phyloP scores from a whole-genome alignment of 192 early-diverging fungal species.

The Umbelopsis isabellina region DNA sequence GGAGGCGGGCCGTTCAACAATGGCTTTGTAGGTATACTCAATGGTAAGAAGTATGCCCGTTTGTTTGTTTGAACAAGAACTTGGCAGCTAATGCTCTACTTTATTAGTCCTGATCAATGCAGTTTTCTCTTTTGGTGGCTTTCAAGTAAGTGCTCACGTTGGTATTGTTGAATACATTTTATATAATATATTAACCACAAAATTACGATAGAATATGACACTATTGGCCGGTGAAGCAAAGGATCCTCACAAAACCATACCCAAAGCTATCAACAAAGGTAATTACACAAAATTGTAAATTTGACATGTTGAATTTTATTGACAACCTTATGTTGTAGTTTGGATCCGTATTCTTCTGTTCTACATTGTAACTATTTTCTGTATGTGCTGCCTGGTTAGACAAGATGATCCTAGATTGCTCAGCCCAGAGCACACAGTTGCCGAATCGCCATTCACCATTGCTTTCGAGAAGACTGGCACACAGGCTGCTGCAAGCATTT shows the following conservation, averaged over 20 bases:
- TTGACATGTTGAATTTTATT: neutral
- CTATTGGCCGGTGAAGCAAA: conserved; percentile 73
- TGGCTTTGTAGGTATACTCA: conserved; percentile 22
- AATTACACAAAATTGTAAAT: neutral
- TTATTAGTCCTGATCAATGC: conserved; percentile 2
- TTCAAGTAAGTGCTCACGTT: neutral
- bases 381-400: conserved; percentile 53
- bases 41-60: neutral
- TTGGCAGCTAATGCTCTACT: neutral
- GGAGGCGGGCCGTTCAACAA: conserved; percentile 17
- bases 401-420: conserved; percentile 12
- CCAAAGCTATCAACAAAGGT: conserved; percentile 54
- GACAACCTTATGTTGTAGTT: conserved; percentile 43
- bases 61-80: neutral
- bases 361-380: conserved; percentile 76
- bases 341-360: conserved; percentile 86
- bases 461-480: conserved; percentile 64
- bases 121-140: conserved; percentile 16
- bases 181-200: no score
- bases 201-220: conserved; percentile 1
- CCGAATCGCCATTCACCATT: conserved; percentile 66
- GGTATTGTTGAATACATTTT: neutral
- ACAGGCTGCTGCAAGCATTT: conserved; percentile 58
- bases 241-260: conserved; percentile 76
- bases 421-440: conserved; percentile 12